Base-by-base conservation (phyloP, 345 rosid species). In the Citrus australasica region DNA sequence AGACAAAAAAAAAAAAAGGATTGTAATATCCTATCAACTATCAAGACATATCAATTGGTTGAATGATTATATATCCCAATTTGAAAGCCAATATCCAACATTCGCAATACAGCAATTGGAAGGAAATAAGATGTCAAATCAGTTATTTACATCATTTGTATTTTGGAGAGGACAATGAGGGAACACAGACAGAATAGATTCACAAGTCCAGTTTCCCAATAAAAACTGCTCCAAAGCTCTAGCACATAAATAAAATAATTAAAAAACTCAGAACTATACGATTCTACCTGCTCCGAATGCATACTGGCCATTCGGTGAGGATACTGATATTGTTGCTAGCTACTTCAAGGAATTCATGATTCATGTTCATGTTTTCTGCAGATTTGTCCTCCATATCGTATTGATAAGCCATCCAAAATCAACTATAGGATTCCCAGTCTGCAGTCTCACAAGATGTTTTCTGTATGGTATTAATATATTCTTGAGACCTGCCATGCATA, bases 401-500 rank as follows among this genome's bases (percentile, higher is more conserved):
- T 69, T 87, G 82, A 87, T 83, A 62, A 90, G 74, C 94, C 99
- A 91, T 30, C 90, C 89, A 79, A 93, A 90, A 79, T 90, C 89
- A 32, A 91, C 70, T 66, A 93, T 64, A 67, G 89, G 86, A 76
- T 76, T 87, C 79, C 91, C 86, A 19, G 85, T 80, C 53, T 79
- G 86, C 53, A 92, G 68, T 83, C 88, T 90, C 81, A 92, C 82
- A 56, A 93, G 91, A 81, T 95, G 90, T 70, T 80, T 86, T 85
- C 99, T 88, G 79, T 95, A 95, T 4, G 99, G 98, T 80, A 95
- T 86, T 56, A 93, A 76, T 42, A 95, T 78, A 78, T 85, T 95
- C 82, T 86, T 91, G 40, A 93, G 93, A 79, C 99, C 99, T 95
- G 84, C 55, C 38, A 85, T 69, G 48, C 7, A 62, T 5, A 51